Evolutionary conservation across 176 grass and related monocot genomes (phyloP).

Genomic region (Lolium rigidum): DNA sequence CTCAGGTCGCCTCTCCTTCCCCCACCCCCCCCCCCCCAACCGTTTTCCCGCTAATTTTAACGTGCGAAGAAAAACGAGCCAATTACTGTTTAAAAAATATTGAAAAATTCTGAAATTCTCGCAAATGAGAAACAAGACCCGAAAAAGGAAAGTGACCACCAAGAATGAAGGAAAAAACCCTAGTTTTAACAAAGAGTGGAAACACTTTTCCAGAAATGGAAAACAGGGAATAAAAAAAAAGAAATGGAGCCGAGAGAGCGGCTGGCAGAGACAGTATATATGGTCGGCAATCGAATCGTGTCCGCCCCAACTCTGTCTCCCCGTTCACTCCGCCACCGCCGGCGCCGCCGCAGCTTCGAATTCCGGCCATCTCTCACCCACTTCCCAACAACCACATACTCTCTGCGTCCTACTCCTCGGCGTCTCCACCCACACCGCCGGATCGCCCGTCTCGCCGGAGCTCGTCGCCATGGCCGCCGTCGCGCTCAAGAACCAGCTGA

Average conservation of each 20-base stretch:
- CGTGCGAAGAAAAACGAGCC: too few relatives aligned
- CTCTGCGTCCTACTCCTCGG: too few relatives aligned
- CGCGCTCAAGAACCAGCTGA: constrained; percentile 65
- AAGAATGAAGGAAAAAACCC: not conserved
- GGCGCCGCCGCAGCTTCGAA: not conserved
- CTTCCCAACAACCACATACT: too few relatives aligned
- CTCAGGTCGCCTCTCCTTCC: not conserved
- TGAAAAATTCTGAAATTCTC: not conserved
- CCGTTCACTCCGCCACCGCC: not conserved
- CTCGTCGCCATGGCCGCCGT: constrained; percentile 51
- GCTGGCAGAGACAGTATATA: constrained; percentile 3
- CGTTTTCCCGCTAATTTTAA: not conserved
- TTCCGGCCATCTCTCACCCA: not conserved
- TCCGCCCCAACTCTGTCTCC: not conserved
- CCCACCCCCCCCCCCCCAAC: not conserved
- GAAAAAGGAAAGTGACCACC: not conserved
- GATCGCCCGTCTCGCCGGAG: not conserved
- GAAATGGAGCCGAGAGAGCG: not conserved
- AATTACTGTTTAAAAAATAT: too few relatives aligned
- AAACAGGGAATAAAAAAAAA: not conserved
- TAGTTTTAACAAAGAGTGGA: not conserved
- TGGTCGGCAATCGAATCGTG: not conserved
- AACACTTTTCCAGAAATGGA: not conserved
- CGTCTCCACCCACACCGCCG: not conserved
- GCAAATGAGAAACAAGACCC: not conserved